Conservation (phyloP, 2,329 filamentous ascomycete genomes). For the Diplodia sapinea region DNA sequence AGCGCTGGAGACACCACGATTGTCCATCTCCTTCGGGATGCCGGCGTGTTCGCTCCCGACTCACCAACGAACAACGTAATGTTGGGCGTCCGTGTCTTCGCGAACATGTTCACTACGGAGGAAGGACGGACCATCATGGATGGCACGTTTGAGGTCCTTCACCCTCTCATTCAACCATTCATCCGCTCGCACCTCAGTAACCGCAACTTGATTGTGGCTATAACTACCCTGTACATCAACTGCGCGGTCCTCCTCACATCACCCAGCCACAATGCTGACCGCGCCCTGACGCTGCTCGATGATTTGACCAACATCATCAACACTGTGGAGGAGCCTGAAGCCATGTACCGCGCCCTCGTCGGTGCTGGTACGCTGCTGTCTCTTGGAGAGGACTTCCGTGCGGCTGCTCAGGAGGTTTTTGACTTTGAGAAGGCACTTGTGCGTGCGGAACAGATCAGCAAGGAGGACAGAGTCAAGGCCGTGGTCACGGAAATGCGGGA, state of each 20-base stretch:
- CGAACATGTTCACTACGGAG: constrained; percentile 80
- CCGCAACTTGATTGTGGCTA: constrained; percentile 80
- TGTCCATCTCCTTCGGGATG: constrained; percentile 64
- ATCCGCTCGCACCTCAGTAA: constrained; percentile 63
- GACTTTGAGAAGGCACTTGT: constrained; percentile 56
- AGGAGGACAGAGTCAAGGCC: constrained; percentile 65
- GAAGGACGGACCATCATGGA: constrained; percentile 68
- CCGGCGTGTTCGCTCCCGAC: constrained; percentile 62
- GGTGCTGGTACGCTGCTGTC: constrained; percentile 78
- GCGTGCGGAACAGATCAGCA: constrained; percentile 58
- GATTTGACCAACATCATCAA: constrained; percentile 68
- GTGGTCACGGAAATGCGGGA: constrained; percentile 65
- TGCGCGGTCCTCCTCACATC: constrained; percentile 73
- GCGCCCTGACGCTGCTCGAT: constrained; percentile 62
- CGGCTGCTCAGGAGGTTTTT: constrained; percentile 63
- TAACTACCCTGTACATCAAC: constrained; percentile 84
- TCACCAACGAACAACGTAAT: constrained; percentile 80
- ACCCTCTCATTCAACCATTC: constrained; percentile 68
- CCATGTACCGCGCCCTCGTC: constrained; percentile 80
- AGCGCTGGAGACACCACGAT: constrained; percentile 63
- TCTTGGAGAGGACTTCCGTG: constrained; percentile 65
- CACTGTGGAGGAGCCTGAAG: constrained; percentile 76
- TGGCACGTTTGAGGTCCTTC: constrained; percentile 63
- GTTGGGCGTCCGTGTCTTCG: constrained; percentile 80
- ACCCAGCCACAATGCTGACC: constrained; percentile 56